Conservation (phyloP, 805 yeast genomes). For the Candida qinlingensis region DNA sequence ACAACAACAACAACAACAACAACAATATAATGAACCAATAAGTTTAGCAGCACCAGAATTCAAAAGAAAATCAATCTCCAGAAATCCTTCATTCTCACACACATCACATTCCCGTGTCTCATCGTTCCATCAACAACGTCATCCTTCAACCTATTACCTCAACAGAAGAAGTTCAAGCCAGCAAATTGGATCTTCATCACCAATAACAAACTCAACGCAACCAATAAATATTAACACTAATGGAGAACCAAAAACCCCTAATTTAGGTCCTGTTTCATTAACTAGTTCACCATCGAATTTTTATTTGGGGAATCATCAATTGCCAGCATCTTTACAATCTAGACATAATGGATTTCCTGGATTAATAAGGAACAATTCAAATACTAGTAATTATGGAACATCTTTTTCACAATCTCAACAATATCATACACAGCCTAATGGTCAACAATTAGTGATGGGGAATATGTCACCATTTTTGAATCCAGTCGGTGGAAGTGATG, state of each 20-base stretch:
- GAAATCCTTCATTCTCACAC: constrained; percentile 12
- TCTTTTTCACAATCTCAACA: neutral
- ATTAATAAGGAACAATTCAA: constrained; percentile 8
- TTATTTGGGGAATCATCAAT: constrained; percentile 15
- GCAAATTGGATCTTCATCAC: too few species aligned
- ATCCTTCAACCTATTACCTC: constrained; percentile 7
- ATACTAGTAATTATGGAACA: neutral
- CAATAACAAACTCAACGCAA: constrained; percentile 1
- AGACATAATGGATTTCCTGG: neutral
- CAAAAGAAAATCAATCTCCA: constrained; percentile 1
- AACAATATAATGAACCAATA: too few species aligned
- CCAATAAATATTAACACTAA: constrained; percentile 12
- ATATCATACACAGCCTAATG: too few species aligned
- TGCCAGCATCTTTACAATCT: constrained; percentile 11
- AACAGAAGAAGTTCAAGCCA: constrained; percentile 1
- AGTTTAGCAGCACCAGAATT: too few species aligned
- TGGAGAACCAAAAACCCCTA: constrained; percentile 18
- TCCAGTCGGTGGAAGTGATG: constrained; percentile 14
- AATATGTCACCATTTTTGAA: constrained; percentile 20
- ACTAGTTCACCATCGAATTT: constrained; percentile 21
- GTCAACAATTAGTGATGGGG: constrained; percentile 3
- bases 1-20: too few species aligned
- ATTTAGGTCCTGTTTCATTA: constrained; percentile 20
- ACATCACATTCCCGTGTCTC: constrained; percentile 5
- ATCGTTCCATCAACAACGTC: constrained; percentile 21